Evolutionary conservation across 441 rosid genomes (phyloP).

Genomic region (Erodium texanum): DNA sequence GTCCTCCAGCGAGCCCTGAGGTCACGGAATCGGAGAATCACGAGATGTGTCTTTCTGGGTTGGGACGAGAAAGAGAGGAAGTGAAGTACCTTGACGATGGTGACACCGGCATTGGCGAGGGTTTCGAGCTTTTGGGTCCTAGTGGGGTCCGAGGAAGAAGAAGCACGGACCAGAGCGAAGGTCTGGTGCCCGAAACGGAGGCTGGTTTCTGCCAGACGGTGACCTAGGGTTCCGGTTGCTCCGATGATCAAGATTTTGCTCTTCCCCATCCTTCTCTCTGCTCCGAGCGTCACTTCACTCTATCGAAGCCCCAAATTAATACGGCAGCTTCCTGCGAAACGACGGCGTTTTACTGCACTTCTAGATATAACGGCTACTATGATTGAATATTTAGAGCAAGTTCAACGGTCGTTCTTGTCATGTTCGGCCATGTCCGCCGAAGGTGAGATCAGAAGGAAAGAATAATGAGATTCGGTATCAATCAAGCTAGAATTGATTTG

Average conservation of each 20-base stretch:
- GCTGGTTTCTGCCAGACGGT: constrained; percentile 45
- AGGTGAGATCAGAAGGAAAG: too few species aligned
- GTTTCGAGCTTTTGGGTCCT: constrained; percentile 34
- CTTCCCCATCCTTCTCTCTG: constrained; percentile 24
- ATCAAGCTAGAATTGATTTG: too few species aligned
- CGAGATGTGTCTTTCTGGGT: not conserved
- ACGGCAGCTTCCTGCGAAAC: too few species aligned
- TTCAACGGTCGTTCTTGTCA: too few species aligned
- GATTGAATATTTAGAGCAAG: too few species aligned
- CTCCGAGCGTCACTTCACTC: not conserved
- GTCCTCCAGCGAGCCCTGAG: constrained; percentile 60
- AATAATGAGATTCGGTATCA: too few species aligned
- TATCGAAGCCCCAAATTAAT: too few species aligned
- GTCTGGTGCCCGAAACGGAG: constrained; percentile 46
- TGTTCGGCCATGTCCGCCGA: too few species aligned
- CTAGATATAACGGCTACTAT: too few species aligned
- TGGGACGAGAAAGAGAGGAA: not conserved
- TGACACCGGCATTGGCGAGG: constrained; percentile 42
- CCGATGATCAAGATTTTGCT: constrained; percentile 63
- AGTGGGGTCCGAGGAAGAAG: constrained; percentile 36
- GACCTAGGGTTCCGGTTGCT: constrained; percentile 61
- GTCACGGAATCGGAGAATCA: not conserved
- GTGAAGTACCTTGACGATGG: constrained; percentile 36
- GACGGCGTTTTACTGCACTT: too few species aligned
- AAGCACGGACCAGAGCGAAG: constrained; percentile 45